Percentiles rank a stretch among this genome's conserved stretches.
Conservation (phyloP, 495 filamentous ascomycete species). For the Penicillium subrubescens region DNA sequence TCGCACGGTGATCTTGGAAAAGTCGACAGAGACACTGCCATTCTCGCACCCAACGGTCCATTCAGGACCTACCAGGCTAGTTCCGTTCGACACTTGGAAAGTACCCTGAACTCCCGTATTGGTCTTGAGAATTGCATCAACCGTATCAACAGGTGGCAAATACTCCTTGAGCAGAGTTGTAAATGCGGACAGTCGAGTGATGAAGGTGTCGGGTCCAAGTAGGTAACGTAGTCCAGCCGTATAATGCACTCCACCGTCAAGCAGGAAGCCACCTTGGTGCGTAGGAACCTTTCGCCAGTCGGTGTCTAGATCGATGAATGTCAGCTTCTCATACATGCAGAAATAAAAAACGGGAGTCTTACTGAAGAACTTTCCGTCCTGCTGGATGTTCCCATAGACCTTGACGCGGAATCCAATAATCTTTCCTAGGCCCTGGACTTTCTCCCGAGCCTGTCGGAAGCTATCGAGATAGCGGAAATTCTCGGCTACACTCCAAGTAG, state of each 20-base stretch:
- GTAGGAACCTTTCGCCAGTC: slow-evolving; percentile 65
- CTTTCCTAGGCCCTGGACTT: slow-evolving; percentile 56
- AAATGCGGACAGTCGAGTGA: slow-evolving; percentile 51
- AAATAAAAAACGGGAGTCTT: not conserved
- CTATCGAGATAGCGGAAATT: slow-evolving; percentile 65
- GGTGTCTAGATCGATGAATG: slow-evolving; percentile 3
- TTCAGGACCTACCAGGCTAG: slow-evolving; percentile 54
- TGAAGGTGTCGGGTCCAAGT: slow-evolving; percentile 45
- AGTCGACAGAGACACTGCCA: slow-evolving; percentile 46
- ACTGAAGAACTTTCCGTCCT: slow-evolving; percentile 30
- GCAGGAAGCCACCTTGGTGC: slow-evolving; percentile 69
- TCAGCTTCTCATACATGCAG: not conserved
- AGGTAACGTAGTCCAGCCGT: slow-evolving; percentile 58
- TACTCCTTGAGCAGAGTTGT: slow-evolving; percentile 53
- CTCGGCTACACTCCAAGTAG: slow-evolving; percentile 61
- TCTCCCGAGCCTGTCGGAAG: slow-evolving; percentile 51
- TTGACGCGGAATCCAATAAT: slow-evolving; percentile 61
- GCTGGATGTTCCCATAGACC: slow-evolving; percentile 50
- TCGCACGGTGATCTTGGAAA: slow-evolving; percentile 48
- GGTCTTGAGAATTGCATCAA: slow-evolving; percentile 58
- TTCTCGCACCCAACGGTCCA: slow-evolving; percentile 50
- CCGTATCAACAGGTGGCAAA: slow-evolving; percentile 67
- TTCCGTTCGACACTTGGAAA: slow-evolving; percentile 60
- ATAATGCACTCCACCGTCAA: slow-evolving; percentile 71
- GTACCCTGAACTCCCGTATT: slow-evolving; percentile 58